Conservation (phyloP, 2,329 filamentous ascomycete genomes). For the Coniochaeta hoffmannii region DNA sequence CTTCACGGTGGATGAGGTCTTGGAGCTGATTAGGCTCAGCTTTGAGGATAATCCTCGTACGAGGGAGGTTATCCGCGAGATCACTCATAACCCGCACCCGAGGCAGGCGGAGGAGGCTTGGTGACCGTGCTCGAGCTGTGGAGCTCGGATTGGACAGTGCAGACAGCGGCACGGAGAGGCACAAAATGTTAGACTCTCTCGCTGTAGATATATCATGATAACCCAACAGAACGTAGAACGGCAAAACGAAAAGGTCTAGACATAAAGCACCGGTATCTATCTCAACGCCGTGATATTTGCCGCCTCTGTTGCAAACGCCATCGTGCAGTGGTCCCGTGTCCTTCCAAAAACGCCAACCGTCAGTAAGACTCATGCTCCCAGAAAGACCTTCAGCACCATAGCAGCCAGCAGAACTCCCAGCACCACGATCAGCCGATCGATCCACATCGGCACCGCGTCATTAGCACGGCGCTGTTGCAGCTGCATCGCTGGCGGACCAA, state of each 20-base stretch:
- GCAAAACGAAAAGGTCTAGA: too few species aligned
- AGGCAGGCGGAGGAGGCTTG: slow-evolving; percentile 5
- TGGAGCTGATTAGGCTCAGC: slow-evolving; percentile 55
- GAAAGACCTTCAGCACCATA: slow-evolving; percentile 56
- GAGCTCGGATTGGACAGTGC: too few species aligned
- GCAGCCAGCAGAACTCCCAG: slow-evolving; percentile 63
- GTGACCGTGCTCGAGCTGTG: neutral
- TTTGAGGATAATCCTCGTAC: slow-evolving; percentile 57
- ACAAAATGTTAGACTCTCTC: too few species aligned
- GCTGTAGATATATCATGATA: neutral
- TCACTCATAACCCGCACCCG: slow-evolving; percentile 44
- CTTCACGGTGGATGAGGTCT: slow-evolving; percentile 52
- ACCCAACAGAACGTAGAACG: neutral
- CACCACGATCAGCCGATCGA: slow-evolving; percentile 73
- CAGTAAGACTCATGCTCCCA: slow-evolving; percentile 4
- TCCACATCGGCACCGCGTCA: slow-evolving; percentile 60
- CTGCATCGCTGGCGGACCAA: neutral
- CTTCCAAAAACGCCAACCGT: neutral
- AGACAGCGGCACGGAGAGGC: too few species aligned
- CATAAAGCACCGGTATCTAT: neutral
- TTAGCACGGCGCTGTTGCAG: slow-evolving; percentile 15
- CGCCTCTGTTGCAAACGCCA: neutral
- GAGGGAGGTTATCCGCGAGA: slow-evolving; percentile 50
- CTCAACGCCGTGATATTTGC: neutral
- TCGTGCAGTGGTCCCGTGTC: neutral